Evolutionary conservation across 2,329 filamentous ascomycete genomes (phyloP), one percentile per base, ranked within the genome.

Genomic region (Pyrenophora teres): DNA sequence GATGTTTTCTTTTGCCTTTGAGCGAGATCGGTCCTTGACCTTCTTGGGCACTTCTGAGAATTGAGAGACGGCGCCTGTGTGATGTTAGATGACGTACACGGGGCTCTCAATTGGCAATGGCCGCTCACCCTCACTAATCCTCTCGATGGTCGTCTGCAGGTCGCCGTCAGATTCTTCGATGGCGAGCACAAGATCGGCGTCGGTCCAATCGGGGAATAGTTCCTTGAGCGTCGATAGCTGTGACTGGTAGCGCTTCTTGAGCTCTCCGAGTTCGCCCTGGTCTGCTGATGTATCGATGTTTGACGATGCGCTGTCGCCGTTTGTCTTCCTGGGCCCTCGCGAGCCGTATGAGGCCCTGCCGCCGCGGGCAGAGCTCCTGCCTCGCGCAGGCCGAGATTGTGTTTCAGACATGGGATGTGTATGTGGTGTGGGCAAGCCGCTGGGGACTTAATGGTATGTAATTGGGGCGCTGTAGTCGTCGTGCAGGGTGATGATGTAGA

Each of bases 121-220:
- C 9, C 40, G 55, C 75, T 69, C 80, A 92, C 89, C 89, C 76
- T 92, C 87, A 66, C 87, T 85, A 74, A 94, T 93, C 75, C 87
- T 86, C 68, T 88, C 86, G 71, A 90, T 88, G 61, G 89, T 85
- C 65, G 84, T 77, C 64, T 88, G 83, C 68, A 91, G 81, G 76
- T 81, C 89, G 67, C 89, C 90, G 67, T 90, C 84, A 50, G 87
- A 88, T 80, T 99, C 94, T 76, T 96, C 86, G 54, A 99, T 82
- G 57, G 92, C 92, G 74, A 94, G 94, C 60, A 97, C 86, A 59
- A 97, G 85, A 75, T 97, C 93, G 75, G 92, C 90, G 70, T 96
- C 90, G 65, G 92, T 93, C 94, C 93, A 97, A 76, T 92, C 88
- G 54, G 90, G 86, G 80, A 96, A 97, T 79, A 97, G 87, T 75